A percentile compares a stretch with the other conserved stretches of the same genome.
phyloP scores from a whole-genome alignment of 768 basidiomycete species.

The Phaffia australis region DNA sequence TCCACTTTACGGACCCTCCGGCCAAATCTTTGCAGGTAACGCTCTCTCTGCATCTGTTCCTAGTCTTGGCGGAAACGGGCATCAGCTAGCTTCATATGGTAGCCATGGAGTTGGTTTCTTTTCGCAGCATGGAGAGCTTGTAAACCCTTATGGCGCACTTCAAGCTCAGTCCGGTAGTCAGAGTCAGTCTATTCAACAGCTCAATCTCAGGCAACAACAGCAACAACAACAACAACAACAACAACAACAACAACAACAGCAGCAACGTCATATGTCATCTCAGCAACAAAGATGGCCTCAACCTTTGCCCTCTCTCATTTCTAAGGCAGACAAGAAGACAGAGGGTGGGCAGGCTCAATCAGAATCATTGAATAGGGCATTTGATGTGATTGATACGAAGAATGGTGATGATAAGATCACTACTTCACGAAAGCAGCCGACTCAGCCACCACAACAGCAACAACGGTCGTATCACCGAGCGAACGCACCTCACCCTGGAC shows the following conservation, averaged over 20 bases:
- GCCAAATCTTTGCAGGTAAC: too few relatives aligned
- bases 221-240: conserved; percentile 14
- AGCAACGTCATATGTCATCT: conserved; percentile 1
- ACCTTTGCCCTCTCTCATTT: too few relatives aligned
- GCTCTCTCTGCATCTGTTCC: too few relatives aligned
- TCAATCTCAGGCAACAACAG: conserved; percentile 19
- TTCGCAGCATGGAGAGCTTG: too few relatives aligned
- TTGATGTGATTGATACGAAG: conserved; percentile 24
- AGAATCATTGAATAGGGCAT: background rate
- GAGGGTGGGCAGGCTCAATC: background rate
- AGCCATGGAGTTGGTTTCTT: too few relatives aligned
- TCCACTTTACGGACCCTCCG: conserved; percentile 3
- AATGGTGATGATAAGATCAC: conserved; percentile 29
- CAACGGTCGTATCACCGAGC: conserved; percentile 36
- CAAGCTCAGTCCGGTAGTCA: background rate
- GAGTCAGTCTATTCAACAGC: conserved; percentile 5
- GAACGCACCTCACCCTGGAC: conserved; percentile 50
- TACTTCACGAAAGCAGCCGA: conserved; percentile 1
- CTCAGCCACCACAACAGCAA: background rate
- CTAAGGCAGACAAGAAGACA: background rate
- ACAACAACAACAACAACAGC: background rate
- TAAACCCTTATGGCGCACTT: too few relatives aligned
- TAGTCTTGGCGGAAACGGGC: too few relatives aligned
- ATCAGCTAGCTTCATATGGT: too few relatives aligned
- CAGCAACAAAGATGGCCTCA: background rate